A percentile compares a stretch with the other conserved stretches of the same genome.
Conservation (phyloP, 495 filamentous ascomycete species). For the Penicillium herquei region DNA sequence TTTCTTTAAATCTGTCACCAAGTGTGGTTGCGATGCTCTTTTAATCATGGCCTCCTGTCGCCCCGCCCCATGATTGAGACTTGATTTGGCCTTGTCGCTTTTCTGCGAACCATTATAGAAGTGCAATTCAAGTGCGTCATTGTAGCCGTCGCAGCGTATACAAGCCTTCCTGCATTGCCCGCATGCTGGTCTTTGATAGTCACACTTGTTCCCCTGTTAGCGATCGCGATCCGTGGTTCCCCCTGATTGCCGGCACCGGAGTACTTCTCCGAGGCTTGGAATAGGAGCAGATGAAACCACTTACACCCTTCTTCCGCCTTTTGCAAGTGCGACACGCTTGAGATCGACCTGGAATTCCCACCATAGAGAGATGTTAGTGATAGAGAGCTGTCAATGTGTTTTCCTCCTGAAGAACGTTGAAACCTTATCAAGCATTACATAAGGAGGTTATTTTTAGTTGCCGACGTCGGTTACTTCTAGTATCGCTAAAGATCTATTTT, state of each 20-base stretch:
- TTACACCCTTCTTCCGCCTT: slow-evolving; percentile 14
- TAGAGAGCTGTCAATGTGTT: too few relatives aligned
- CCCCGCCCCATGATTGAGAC: not conserved
- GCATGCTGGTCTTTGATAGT: slow-evolving; percentile 4
- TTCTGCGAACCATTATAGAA: not conserved
- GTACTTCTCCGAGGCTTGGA: not conserved
- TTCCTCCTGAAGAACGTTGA: too few relatives aligned
- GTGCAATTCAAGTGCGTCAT: not conserved
- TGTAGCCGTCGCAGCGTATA: slow-evolving; percentile 9
- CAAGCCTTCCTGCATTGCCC: slow-evolving; percentile 12
- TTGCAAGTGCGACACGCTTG: slow-evolving; percentile 10
- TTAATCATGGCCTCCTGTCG: too few relatives aligned
- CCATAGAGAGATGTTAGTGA: slow-evolving; percentile 2
- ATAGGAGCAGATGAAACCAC: not conserved
- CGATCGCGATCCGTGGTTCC: not conserved
- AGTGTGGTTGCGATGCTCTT: not conserved
- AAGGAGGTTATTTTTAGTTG: not conserved
- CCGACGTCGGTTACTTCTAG: too few relatives aligned
- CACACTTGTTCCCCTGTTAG: slow-evolving; percentile 4
- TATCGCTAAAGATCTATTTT: too few relatives aligned
- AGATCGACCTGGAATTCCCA: slow-evolving; percentile 9
- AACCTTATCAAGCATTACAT: not conserved
- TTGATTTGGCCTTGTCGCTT: too few relatives aligned
- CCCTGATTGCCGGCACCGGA: not conserved
- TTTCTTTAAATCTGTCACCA: too few relatives aligned